Percentiles rank a stretch among this genome's conserved stretches.
These are phyloP conservation scores for Blastobotrys malaysiensis DNA, from an alignment of 1,139 yeast genomes.

Conservation along the genomic window DNA sequence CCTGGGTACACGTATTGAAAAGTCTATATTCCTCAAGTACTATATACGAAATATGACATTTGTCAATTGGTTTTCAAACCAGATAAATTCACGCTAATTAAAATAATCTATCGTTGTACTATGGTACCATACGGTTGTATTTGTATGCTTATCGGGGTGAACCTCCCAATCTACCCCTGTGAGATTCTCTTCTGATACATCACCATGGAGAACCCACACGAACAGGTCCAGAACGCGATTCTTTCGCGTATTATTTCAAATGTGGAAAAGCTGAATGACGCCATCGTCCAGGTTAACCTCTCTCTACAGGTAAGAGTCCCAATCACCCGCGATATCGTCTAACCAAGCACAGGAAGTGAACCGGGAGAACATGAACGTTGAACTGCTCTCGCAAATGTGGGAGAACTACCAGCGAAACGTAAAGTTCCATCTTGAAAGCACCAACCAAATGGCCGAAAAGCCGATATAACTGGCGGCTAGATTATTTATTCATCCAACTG, in stretches of 20 bases:
- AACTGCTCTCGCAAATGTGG: conserved; percentile 76
- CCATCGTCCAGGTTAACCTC: conserved; percentile 58
- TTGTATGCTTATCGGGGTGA: too few relatives aligned
- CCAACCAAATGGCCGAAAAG: conserved; percentile 51
- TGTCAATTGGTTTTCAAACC: too few relatives aligned
- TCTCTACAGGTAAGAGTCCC: conserved; percentile 41
- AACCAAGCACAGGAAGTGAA: conserved; percentile 44
- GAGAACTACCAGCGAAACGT: conserved; percentile 69
- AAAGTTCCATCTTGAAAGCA: conserved; percentile 66
- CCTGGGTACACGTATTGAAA: too few relatives aligned
- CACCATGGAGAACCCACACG: conserved; percentile 83
- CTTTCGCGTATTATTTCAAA: conserved; percentile 72
- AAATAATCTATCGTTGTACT: too few relatives aligned
- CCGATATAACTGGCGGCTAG: conserved; percentile 36
- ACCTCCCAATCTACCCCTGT: neutral
- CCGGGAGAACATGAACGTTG: conserved; percentile 63
- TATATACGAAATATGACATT: too few relatives aligned
- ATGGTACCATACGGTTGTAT: too few relatives aligned
- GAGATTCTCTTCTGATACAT: neutral
- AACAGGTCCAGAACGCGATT: conserved; percentile 74
- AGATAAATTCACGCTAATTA: too few relatives aligned
- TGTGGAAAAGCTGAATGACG: conserved; percentile 68
- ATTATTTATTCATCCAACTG: too few relatives aligned
- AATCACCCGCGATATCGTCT: conserved; percentile 7
- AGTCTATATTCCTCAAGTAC: too few relatives aligned